Evolutionary conservation across 768 basidiomycete species (phyloP).

Genomic region (Tephrocybe rancida): DNA sequence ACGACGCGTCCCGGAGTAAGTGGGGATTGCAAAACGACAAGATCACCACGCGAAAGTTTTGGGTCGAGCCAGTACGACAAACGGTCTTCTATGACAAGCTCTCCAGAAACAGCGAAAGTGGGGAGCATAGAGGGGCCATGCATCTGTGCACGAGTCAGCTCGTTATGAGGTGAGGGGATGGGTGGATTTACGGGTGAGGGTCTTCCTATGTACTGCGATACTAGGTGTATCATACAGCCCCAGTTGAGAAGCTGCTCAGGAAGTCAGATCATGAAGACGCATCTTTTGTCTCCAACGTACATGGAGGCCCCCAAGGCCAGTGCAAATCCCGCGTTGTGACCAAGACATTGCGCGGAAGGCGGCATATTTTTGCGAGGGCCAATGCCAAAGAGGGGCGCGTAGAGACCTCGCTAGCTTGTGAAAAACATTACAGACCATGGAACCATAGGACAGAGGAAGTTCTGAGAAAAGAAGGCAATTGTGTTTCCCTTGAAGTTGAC

Average conservation of each 20-base stretch:
- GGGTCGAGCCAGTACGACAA: conserved; percentile 55
- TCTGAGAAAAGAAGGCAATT: neutral
- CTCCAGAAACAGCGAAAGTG: conserved; percentile 61
- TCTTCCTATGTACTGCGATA: conserved; percentile 61
- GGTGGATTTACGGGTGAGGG: conserved; percentile 47
- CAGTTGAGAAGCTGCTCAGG: conserved; percentile 52
- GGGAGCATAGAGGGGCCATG: conserved; percentile 82
- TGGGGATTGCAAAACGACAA: conserved; percentile 75
- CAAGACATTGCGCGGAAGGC: conserved; percentile 19
- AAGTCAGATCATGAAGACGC: neutral
- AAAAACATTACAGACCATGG: conserved; percentile 5
- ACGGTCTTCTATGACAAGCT: conserved; percentile 65
- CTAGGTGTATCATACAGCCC: conserved; percentile 60
- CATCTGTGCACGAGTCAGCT: conserved; percentile 44
- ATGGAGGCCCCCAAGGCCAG: conserved; percentile 16
- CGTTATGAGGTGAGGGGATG: conserved; percentile 3
- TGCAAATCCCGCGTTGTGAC: conserved; percentile 18
- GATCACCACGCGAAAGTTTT: conserved; percentile 69
- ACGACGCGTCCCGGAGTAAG: conserved; percentile 64
- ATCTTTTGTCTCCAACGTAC: conserved; percentile 15
- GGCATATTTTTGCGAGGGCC: conserved; percentile 3
- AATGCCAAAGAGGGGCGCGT: neutral
- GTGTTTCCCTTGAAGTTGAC: too few relatives aligned
- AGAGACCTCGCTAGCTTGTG: neutral
- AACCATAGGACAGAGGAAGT: conserved; percentile 1